phyloP scores from a whole-genome alignment of 73 alveolate species.

The Paramecium caudatum region DNA sequence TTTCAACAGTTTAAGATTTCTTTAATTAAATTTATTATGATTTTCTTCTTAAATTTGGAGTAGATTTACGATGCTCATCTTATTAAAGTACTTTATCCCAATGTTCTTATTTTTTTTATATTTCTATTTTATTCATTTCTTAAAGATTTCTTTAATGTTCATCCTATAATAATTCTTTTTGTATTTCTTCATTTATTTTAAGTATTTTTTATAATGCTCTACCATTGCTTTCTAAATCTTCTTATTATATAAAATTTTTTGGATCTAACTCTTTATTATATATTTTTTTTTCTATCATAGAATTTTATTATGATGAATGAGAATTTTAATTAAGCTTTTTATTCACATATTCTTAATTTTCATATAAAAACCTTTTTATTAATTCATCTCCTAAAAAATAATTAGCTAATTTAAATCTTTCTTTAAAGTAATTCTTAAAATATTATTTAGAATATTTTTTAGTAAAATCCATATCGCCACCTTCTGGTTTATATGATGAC shows the following conservation, averaged over 20 bases:
- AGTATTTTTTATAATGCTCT: slow-evolving; percentile 67
- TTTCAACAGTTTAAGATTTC: slow-evolving; percentile 36
- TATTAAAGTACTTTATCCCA: slow-evolving; percentile 65
- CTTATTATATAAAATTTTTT: slow-evolving; percentile 25
- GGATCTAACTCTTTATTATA: slow-evolving; percentile 45
- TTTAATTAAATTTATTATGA: slow-evolving; percentile 9
- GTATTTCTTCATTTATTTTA: slow-evolving; percentile 73
- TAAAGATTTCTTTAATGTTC: slow-evolving; percentile 70
- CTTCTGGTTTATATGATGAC: slow-evolving; percentile 34
- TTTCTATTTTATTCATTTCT: slow-evolving; percentile 66
- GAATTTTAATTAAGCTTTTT: slow-evolving; percentile 37
- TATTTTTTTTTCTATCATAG: slow-evolving; percentile 24
- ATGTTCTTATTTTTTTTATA: slow-evolving; percentile 65
- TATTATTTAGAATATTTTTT: slow-evolving; percentile 18
- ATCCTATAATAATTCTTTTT: slow-evolving; percentile 59
- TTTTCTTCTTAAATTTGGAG: slow-evolving; percentile 19
- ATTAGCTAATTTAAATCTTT: slow-evolving; percentile 37
- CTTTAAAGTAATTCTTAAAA: slow-evolving; percentile 49
- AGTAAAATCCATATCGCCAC: slow-evolving; percentile 16
- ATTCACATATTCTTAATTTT: slow-evolving; percentile 46
- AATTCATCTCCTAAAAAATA: slow-evolving; percentile 51
- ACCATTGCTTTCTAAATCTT: slow-evolving; percentile 67
- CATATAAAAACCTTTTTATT: slow-evolving; percentile 30
- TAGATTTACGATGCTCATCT: slow-evolving; percentile 10
- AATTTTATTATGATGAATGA: slow-evolving; percentile 48